A percentile compares a stretch with the other conserved stretches of the same genome.
Conservation (phyloP, 495 filamentous ascomycete genomes). For the Lentithecium fluviatile region DNA sequence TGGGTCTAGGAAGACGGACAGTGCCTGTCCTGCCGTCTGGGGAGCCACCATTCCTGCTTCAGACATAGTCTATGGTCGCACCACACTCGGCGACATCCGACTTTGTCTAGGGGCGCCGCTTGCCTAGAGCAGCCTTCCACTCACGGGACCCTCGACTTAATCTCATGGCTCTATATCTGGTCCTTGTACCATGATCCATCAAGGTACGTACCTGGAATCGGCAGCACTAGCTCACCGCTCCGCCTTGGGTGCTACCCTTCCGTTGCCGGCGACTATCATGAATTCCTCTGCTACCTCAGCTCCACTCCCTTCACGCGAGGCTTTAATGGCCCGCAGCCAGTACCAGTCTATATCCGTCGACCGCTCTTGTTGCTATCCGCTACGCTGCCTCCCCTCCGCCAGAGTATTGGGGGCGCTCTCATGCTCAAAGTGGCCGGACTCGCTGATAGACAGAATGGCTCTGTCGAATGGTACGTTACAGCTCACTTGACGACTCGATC, state of each 20-base stretch:
- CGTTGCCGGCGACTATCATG: not conserved
- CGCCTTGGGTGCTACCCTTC: not conserved
- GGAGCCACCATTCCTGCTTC: constrained; percentile 7
- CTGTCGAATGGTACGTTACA: too few species aligned
- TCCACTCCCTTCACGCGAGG: not conserved
- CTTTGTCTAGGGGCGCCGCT: not conserved
- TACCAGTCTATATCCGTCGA: not conserved
- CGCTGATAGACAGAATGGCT: too few species aligned
- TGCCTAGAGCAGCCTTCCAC: not conserved
- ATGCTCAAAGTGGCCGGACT: too few species aligned
- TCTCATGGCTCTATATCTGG: constrained; percentile 5
- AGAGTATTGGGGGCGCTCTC: too few species aligned
- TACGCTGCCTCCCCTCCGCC: too few species aligned
- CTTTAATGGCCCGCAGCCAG: constrained; percentile 6
- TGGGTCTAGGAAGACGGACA: constrained; percentile 7
- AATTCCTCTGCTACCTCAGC: too few species aligned
- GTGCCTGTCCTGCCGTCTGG: not conserved
- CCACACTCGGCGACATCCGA: constrained; percentile 24
- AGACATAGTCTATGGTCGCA: constrained; percentile 2
- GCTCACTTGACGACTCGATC: too few species aligned
- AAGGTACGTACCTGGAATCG: constrained; percentile 12
- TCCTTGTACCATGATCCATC: not conserved
- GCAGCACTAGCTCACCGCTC: constrained; percentile 21
- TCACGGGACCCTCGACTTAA: constrained; percentile 12
- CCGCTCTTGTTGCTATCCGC: too few species aligned